These are phyloP conservation scores for Aspergillus tamarii DNA, from an alignment of 2,329 filamentous ascomycete genomes.

Conservation along the genomic window DNA sequence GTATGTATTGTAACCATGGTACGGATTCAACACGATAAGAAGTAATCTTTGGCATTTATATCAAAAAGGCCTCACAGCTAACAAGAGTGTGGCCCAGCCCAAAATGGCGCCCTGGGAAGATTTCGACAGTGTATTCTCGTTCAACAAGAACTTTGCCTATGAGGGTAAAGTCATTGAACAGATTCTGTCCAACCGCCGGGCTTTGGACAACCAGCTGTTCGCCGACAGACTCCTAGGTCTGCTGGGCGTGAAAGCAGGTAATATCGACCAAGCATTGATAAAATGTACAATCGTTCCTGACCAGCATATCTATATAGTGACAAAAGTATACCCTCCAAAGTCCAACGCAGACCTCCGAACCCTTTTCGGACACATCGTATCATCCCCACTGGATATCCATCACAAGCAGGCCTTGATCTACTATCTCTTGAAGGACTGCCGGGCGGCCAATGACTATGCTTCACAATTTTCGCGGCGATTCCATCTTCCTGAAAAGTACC, in stretches of 20 bases:
- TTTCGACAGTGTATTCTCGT: conserved; percentile 69
- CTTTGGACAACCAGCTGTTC: conserved; percentile 71
- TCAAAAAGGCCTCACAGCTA: not conserved
- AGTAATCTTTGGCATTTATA: not conserved
- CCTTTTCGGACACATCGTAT: conserved; percentile 71
- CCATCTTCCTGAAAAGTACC: conserved; percentile 74
- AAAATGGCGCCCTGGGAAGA: conserved; percentile 57
- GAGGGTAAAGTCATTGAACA: conserved; percentile 63
- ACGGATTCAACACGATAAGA: conserved; percentile 17
- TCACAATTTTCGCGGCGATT: conserved; percentile 64
- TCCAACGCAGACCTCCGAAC: conserved; percentile 68
- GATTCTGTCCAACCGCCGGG: conserved; percentile 69
- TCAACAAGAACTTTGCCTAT: conserved; percentile 64
- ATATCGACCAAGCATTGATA: conserved; percentile 22
- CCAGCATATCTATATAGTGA: conserved; percentile 43
- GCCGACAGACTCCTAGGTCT: conserved; percentile 76
- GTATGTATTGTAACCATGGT: conserved; percentile 19
- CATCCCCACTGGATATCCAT: conserved; percentile 66
- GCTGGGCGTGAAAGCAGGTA: conserved; percentile 71
- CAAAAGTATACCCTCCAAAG: conserved; percentile 74
- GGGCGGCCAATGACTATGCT: conserved; percentile 55
- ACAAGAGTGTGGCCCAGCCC: conserved; percentile 1
- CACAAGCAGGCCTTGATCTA: conserved; percentile 83
- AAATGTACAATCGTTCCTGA: not conserved
- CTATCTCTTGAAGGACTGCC: conserved; percentile 79